Conservation (phyloP, 768 basidiomycete species). For the Rhizopogon sp. region DNA sequence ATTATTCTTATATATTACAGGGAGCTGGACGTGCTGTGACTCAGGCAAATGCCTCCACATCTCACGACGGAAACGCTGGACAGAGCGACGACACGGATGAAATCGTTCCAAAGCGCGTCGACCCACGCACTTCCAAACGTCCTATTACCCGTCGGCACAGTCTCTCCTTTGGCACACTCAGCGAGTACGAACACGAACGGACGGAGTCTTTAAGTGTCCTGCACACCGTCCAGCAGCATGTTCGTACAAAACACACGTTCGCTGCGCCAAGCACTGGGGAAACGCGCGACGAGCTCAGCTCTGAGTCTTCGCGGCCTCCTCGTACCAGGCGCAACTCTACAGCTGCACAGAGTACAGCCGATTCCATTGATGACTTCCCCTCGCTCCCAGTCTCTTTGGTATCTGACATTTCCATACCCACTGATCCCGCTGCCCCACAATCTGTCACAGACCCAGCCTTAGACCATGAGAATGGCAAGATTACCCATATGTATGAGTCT, state of each 20-base stretch:
- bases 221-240: slow-evolving; percentile 58
- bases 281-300: slow-evolving; percentile 10
- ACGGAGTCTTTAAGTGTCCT: slow-evolving; percentile 47
- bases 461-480: slow-evolving; percentile 2
- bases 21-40: slow-evolving; percentile 67
- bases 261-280: slow-evolving; percentile 20
- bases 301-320: slow-evolving; percentile 22
- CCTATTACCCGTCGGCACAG: slow-evolving; percentile 55
- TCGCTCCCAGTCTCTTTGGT: slow-evolving; percentile 10
- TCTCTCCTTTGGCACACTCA: slow-evolving; percentile 43
- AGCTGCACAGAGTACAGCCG: slow-evolving; percentile 24
- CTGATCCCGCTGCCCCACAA: slow-evolving; percentile 24
- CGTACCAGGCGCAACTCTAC: slow-evolving; percentile 47
- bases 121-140: slow-evolving; percentile 32
- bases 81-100: slow-evolving; percentile 63
- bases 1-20: slow-evolving; percentile 29
- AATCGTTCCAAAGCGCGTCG: slow-evolving; percentile 23
- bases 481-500: slow-evolving; percentile 5
- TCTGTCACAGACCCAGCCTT: slow-evolving; percentile 20
- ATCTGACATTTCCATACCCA: slow-evolving; percentile 1
- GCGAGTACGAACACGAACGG: slow-evolving; percentile 30
- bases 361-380: slow-evolving; percentile 15
- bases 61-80: slow-evolving; percentile 42
- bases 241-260: slow-evolving; percentile 57
- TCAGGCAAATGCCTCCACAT: slow-evolving; percentile 60